These are phyloP conservation scores for Lophium mytilinum DNA, from an alignment of 495 filamentous ascomycete species.

Conservation along the genomic window DNA sequence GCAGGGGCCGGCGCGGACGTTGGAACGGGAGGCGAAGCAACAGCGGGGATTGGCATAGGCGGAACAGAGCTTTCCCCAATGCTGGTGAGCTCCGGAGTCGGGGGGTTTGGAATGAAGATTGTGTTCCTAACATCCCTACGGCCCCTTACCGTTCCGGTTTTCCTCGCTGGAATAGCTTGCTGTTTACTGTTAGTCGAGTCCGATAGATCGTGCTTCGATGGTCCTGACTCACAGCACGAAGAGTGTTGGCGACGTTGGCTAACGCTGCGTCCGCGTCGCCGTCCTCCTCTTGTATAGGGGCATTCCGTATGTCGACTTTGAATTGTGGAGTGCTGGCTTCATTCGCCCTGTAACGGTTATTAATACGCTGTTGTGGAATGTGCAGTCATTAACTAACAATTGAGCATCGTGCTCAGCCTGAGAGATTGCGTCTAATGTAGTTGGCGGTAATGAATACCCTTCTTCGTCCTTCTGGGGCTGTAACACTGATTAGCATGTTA, in stretches of 20 bases:
- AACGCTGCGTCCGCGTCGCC: slow-evolving; percentile 79
- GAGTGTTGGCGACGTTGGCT: slow-evolving; percentile 81
- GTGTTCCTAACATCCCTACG: slow-evolving; percentile 71
- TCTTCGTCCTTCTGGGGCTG: slow-evolving; percentile 51
- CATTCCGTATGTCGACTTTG: slow-evolving; percentile 85
- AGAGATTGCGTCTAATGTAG: slow-evolving; percentile 69
- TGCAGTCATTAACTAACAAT: slow-evolving; percentile 27
- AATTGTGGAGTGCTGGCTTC: slow-evolving; percentile 45
- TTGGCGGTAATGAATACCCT: slow-evolving; percentile 61
- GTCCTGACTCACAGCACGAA: slow-evolving; percentile 51
- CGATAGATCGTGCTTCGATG: not conserved
- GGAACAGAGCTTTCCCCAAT: slow-evolving; percentile 18
- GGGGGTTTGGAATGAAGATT: slow-evolving; percentile 28
- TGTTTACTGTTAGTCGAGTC: slow-evolving; percentile 28
- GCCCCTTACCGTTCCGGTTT: slow-evolving; percentile 72
- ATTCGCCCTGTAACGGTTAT: slow-evolving; percentile 2
- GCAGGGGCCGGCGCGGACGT: slow-evolving; percentile 2
- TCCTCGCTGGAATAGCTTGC: slow-evolving; percentile 52
- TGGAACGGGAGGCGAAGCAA: no score
- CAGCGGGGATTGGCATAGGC: slow-evolving; percentile 4
- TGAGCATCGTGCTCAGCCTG: slow-evolving; percentile 73
- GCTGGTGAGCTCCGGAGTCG: slow-evolving; percentile 22
- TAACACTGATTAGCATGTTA: not conserved
- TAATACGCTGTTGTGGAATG: not conserved
- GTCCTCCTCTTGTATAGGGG: slow-evolving; percentile 90